Base-by-base conservation (phyloP, 257 asterid genomes). In the Petrea volubilis region DNA sequence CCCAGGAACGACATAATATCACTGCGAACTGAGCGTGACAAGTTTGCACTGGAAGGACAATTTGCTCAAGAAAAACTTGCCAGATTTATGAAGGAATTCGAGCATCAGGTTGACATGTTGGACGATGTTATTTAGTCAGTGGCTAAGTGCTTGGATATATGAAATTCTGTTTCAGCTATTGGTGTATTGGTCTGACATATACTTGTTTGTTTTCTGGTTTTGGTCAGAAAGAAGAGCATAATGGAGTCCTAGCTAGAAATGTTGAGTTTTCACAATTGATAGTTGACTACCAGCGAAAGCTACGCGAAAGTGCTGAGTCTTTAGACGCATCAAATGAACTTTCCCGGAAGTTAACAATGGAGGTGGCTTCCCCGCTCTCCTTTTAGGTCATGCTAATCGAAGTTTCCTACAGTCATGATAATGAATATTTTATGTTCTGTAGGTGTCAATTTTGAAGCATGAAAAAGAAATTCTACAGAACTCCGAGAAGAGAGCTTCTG, bases 401-500 rank as follows among this genome's bases (percentile, higher is more conserved):
- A 36, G 69, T 34, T 60, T 49, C 21, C 28, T 58, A 44, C 63
- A 28, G 31, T 40, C 5, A 50, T 55, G 34, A 41, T 73, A 20
- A n/a, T 50, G 36, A 44, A 29, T 58, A 51, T 31, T 44, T 1
- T 65, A 20, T 75, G 62, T 49, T 69, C 18, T 36, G 21, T 68
- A 88, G 98, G 86, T 85, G 25, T 80, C 95, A 46, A 60, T 88
- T 69, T 71, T 88, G 77, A 91, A 92, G 87, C 83, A 84, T 44
- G 98, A 94, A 79, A 91, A 88, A 80, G 96, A 87, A 76, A 77
- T 85, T 75, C 72, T 88, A 62, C 74, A 76, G 60, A 86, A 83
- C 75, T 80, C 99, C n/a, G 98, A 94, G 77, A 91, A 88, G 84
- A 89, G 97, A 85, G 97, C 99, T 44, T 82, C 83, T 55, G 95